Conservation (phyloP, 208 protist genomes). For the Strigomonas culicis region DNA sequence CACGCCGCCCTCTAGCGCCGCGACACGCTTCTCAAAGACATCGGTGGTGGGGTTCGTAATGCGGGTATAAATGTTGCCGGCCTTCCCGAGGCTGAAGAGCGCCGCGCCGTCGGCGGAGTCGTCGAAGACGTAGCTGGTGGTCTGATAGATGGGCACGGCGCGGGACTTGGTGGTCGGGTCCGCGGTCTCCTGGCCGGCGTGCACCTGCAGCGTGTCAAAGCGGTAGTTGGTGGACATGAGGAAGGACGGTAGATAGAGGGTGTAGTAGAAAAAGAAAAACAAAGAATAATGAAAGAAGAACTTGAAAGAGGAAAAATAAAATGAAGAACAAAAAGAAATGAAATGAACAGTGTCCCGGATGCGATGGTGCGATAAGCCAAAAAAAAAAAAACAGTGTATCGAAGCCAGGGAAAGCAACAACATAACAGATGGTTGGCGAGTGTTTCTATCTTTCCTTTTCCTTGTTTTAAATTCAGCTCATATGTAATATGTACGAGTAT, state of each 20-base stretch:
- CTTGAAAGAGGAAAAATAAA: background rate
- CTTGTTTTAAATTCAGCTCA: background rate
- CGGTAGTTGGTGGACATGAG: constrained; percentile 3
- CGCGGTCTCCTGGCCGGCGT: background rate
- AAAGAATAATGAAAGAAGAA: background rate
- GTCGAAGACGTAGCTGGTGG: constrained; percentile 2
- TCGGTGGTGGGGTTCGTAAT: background rate
- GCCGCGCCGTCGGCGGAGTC: background rate
- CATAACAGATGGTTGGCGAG: too few species aligned
- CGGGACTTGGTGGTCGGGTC: constrained; percentile 9
- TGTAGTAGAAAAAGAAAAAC: background rate
- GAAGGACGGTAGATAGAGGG: background rate
- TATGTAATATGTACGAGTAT: background rate
- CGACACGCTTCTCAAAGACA: constrained; percentile 4
- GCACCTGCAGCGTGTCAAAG: constrained; percentile 11
- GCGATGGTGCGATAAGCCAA: background rate
- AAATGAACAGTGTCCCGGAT: background rate
- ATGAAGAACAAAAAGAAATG: background rate
- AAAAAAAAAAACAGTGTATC: background rate
- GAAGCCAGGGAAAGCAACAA: background rate
- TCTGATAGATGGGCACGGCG: constrained; percentile 12
- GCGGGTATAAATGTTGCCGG: constrained; percentile 1
- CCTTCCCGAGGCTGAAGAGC: background rate
- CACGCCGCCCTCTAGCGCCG: constrained; percentile 6
- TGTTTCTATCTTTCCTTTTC: too few species aligned